Conservation (phyloP, 768 basidiomycete genomes). For the Filobasidium floriforme region DNA sequence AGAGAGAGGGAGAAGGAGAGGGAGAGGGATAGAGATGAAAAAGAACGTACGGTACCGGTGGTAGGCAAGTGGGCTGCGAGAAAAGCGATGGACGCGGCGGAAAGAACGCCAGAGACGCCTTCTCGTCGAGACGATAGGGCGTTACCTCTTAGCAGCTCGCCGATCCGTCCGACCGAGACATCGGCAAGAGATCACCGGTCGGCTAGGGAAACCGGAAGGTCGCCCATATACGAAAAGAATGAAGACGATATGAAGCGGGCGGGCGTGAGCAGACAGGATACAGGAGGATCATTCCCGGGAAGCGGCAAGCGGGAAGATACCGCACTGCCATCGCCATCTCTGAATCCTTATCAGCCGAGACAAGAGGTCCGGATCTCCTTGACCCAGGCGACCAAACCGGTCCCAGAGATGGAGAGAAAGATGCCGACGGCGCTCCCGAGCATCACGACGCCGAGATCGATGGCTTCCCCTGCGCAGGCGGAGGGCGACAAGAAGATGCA, state of each 20-base stretch:
- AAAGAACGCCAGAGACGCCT: not conserved
- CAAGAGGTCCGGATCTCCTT: slow-evolving; percentile 4
- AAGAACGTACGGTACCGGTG: slow-evolving; percentile 5
- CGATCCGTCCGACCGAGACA: not conserved
- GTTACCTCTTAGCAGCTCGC: not conserved
- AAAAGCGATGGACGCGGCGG: slow-evolving; percentile 1
- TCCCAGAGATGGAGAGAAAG: not conserved
- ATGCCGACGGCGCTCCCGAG: not conserved
- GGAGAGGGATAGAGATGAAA: too few relatives aligned
- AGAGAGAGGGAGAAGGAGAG: not conserved
- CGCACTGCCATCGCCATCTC: not conserved
- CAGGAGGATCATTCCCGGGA: not conserved
- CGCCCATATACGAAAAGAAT: too few relatives aligned
- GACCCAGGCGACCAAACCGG: not conserved
- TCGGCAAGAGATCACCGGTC: not conserved
- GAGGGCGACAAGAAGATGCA: not conserved
- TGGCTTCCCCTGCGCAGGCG: not conserved
- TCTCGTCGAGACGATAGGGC: not conserved
- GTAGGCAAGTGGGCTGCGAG: not conserved
- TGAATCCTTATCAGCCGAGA: not conserved
- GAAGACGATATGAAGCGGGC: not conserved
- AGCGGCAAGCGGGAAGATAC: not conserved
- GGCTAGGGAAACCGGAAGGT: not conserved
- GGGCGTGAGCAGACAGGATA: not conserved
- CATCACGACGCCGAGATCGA: not conserved